A percentile compares a stretch with the other conserved stretches of the same genome.
Evolutionary conservation across 1,284 basidiomycete genomes (phyloP).

Genomic region (Trichosporon inkin): DNA sequence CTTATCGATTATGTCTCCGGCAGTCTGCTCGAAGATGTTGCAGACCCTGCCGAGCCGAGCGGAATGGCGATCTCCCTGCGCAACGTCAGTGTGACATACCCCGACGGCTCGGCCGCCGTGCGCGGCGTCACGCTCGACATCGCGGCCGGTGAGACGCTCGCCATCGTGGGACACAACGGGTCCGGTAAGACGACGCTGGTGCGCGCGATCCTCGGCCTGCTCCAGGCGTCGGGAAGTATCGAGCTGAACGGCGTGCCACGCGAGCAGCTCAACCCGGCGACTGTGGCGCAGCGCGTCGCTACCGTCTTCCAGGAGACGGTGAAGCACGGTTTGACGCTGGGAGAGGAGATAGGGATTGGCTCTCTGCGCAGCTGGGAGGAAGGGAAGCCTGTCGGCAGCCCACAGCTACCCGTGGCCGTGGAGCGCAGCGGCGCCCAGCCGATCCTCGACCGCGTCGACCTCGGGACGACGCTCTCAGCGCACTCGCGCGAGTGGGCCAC

Average conservation of each 20-base stretch:
- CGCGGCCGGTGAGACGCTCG: slow-evolving; percentile 67
- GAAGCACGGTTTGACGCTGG: slow-evolving; percentile 66
- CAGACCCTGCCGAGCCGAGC: neutral
- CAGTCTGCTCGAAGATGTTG: neutral
- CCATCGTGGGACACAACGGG: slow-evolving; percentile 44
- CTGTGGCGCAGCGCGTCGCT: slow-evolving; percentile 65
- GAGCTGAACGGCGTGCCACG: slow-evolving; percentile 64
- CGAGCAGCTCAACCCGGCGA: slow-evolving; percentile 59
- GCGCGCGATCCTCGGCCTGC: slow-evolving; percentile 67
- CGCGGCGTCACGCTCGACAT: slow-evolving; percentile 62
- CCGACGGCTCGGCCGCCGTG: neutral
- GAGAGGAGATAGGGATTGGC: slow-evolving; percentile 73
- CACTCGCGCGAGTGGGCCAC: neutral
- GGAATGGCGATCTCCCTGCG: neutral
- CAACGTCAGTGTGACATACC: neutral
- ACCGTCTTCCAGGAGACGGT: slow-evolving; percentile 76
- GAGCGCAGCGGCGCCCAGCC: slow-evolving; percentile 61
- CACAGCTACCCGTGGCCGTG: slow-evolving; percentile 58
- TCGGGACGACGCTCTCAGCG: neutral
- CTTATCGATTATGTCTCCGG: no score
- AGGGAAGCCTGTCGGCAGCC: slow-evolving; percentile 36
- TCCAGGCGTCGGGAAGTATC: slow-evolving; percentile 55
- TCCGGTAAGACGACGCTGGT: slow-evolving; percentile 42
- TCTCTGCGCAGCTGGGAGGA: slow-evolving; percentile 51
- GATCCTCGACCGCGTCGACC: slow-evolving; percentile 26